Evolutionary conservation across 805 yeast species (phyloP), one percentile per base, ranked within the genome.

Genomic region (Priceomyces carsonii): DNA sequence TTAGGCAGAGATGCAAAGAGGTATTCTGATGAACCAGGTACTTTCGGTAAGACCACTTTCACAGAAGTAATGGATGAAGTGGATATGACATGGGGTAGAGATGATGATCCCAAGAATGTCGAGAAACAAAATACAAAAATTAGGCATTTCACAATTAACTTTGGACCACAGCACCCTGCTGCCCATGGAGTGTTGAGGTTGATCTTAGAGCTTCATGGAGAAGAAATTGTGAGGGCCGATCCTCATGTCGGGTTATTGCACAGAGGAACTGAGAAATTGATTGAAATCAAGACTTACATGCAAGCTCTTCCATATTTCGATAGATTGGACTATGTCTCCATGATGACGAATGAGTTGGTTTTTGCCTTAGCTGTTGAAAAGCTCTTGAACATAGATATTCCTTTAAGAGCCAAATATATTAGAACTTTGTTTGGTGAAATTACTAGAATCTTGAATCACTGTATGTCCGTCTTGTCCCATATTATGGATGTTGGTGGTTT

Each of bases 401-500:
- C 95, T 22, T 68, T 82, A 48, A 80, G 95, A 59, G 95, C 81
- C 32, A 80, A 86, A 65, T 86, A 86, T 64, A 80, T 86, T 52
- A 78, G 95, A 59, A 85, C 95, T 17, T 55, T 86, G 61, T 87
- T 85, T 57, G 93, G 91, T 27, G 95, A 86, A 60, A 82, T 86
- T 60, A 86, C 95, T 36, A 78, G 95, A 58, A 64, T 85, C 38
- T 71, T 84, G 55, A 86, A 86, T 66, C 95, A 86, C 59, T 73
- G 85, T 62, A 86, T 86, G 95, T 82, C 91, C 17, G 82, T 86
- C 31, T 68, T 84, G 43, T 79, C 95, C 32, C 95, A 87, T 63
- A 89, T 91, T 47, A 86, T 86, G 95, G 95, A 86, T 70, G 95
- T 87, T 39, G 95, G 95, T 69, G 95, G 95, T 15, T 73, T 86